Conservation (phyloP, 768 basidiomycete genomes). For the Hypholoma sublateritium region DNA sequence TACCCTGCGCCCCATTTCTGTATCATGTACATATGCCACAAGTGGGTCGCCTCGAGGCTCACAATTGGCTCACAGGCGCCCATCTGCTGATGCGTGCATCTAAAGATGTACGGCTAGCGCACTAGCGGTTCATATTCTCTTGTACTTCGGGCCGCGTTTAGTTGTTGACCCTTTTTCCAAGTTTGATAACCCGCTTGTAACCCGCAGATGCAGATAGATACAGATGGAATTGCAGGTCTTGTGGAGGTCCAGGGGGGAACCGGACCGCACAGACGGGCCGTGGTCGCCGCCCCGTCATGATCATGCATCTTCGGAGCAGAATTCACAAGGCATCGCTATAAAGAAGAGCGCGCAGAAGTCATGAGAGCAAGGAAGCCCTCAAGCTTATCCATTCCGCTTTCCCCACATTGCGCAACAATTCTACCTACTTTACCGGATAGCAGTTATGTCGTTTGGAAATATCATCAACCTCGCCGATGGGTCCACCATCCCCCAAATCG, state of each 20-base stretch:
- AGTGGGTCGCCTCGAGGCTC: no score
- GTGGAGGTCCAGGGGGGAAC: not conserved
- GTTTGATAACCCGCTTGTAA: not conserved
- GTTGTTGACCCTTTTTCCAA: not conserved
- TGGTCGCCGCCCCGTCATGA: not conserved
- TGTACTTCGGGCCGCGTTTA: no score
- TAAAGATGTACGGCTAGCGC: no score
- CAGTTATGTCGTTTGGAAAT: slow-evolving; percentile 40
- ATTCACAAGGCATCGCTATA: slow-evolving; percentile 1
- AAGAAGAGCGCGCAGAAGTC: not conserved
- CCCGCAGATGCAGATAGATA: not conserved
- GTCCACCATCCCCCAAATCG: slow-evolving; percentile 67
- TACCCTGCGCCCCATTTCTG: no score
- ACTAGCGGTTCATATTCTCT: no score
- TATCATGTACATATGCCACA: no score
- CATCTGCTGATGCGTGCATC: no score
- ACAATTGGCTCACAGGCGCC: no score
- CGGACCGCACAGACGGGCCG: slow-evolving; percentile 3
- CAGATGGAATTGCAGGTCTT: not conserved
- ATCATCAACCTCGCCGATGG: slow-evolving; percentile 44
- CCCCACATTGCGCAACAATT: no score
- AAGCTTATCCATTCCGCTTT: not conserved
- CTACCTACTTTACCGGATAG: not conserved
- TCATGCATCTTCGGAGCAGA: not conserved
- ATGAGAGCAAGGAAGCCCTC: not conserved